These are phyloP conservation scores for Phylloporus rhodoxanthus DNA, from an alignment of 768 basidiomycete species.

Conservation along the genomic window DNA sequence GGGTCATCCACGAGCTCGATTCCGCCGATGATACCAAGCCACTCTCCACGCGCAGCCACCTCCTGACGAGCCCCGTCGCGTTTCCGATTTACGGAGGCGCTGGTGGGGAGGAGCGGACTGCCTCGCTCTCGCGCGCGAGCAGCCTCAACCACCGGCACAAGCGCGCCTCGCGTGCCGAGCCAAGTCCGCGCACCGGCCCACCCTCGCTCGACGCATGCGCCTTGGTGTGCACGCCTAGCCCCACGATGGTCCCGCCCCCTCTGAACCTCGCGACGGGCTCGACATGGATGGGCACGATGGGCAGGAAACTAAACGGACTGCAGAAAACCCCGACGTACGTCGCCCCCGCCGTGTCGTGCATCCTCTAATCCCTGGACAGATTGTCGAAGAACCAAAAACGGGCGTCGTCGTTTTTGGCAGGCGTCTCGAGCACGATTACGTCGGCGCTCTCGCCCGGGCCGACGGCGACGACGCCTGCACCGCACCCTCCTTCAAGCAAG, in stretches of 20 bases:
- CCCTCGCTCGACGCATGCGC: slow-evolving; percentile 8
- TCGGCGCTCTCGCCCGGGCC: slow-evolving; percentile 41
- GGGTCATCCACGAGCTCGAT: slow-evolving; percentile 15
- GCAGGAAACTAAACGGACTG: slow-evolving; percentile 56
- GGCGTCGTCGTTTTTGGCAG: slow-evolving; percentile 58
- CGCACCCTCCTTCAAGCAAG: not conserved
- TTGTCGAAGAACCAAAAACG: slow-evolving; percentile 64
- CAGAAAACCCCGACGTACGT: slow-evolving; percentile 52
- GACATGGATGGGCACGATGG: slow-evolving; percentile 54
- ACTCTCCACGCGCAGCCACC: slow-evolving; percentile 20
- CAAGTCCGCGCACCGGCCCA: not conserved
- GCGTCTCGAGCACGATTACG: slow-evolving; percentile 54
- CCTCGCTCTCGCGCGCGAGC: slow-evolving; percentile 11
- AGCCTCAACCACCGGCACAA: slow-evolving; percentile 15
- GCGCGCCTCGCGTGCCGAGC: not conserved
- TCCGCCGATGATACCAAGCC: not conserved
- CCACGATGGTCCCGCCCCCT: slow-evolving; percentile 4
- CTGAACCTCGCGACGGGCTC: slow-evolving; percentile 9
- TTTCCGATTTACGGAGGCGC: slow-evolving; percentile 32
- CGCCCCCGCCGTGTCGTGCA: not conserved
- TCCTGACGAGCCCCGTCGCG: slow-evolving; percentile 44
- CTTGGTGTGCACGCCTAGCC: slow-evolving; percentile 10
- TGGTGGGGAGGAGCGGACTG: not conserved
- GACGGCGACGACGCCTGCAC: slow-evolving; percentile 27
- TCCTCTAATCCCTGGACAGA: slow-evolving; percentile 30